Evolutionary conservation across 768 basidiomycete genomes (phyloP).

Genomic region (Hygrophorus russula): DNA sequence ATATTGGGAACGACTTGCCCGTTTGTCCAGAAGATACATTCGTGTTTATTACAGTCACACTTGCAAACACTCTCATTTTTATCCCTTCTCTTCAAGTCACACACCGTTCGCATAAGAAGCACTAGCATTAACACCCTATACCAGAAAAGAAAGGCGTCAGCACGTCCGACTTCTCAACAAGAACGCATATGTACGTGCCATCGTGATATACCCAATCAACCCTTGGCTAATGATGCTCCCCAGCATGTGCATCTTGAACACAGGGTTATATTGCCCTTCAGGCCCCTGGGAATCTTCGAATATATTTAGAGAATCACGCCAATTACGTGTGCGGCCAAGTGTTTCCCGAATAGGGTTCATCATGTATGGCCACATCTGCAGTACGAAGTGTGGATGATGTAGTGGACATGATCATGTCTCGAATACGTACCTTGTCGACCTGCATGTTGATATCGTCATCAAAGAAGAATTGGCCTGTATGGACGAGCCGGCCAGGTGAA

Average conservation of each 20-base stretch:
- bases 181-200: slow-evolving; percentile 26
- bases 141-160: not conserved
- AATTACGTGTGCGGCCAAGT: slow-evolving; percentile 39
- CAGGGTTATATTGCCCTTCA: slow-evolving; percentile 39
- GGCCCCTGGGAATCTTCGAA: slow-evolving; percentile 39
- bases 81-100: no score
- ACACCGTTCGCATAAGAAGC: slow-evolving; percentile 5
- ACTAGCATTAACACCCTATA: slow-evolving; percentile 9
- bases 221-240: slow-evolving; percentile 42
- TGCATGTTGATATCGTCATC: slow-evolving; percentile 39
- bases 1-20: no score
- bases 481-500: slow-evolving; percentile 29
- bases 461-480: slow-evolving; percentile 48
- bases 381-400: not conserved
- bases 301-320: slow-evolving; percentile 41
- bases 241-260: slow-evolving; percentile 38
- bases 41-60: no score
- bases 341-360: slow-evolving; percentile 37
- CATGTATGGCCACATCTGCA: slow-evolving; percentile 39
- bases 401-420: not conserved
- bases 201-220: slow-evolving; percentile 42
- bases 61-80: no score
- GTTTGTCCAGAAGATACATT: no score
- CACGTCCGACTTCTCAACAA: not conserved
- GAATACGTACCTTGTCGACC: slow-evolving; percentile 29